These are phyloP conservation scores for Amanita fuliginea DNA, from an alignment of 768 basidiomycete genomes.

Conservation along the genomic window DNA sequence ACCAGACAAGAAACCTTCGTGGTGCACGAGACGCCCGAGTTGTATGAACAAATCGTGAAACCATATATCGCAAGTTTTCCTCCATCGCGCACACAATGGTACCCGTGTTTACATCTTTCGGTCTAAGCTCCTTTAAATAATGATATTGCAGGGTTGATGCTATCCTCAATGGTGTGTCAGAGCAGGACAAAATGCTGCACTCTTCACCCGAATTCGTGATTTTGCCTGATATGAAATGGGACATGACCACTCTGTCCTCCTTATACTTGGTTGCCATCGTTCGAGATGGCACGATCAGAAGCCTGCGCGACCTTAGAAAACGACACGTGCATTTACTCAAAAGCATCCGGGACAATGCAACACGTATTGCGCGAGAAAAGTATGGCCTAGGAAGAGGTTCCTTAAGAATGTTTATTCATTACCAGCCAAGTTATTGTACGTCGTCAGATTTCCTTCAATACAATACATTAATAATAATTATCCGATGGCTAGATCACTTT, in stretches of 20 bases:
- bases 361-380: constrained; percentile 37
- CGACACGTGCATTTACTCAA: constrained; percentile 58
- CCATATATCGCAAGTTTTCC: constrained; percentile 78
- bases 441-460: background rate
- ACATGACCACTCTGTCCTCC: constrained; percentile 57
- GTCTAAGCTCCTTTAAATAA: background rate
- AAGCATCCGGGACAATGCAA: constrained; percentile 48
- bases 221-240: constrained; percentile 97
- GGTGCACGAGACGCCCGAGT: constrained; percentile 72
- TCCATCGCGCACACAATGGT: constrained; percentile 75
- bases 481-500: constrained; percentile 60
- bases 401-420: constrained; percentile 80
- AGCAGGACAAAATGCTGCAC: constrained; percentile 62
- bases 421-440: constrained; percentile 93
- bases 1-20: constrained; percentile 60
- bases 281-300: constrained; percentile 47
- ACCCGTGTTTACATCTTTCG: constrained; percentile 4
- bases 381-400: constrained; percentile 58
- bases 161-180: constrained; percentile 67
- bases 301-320: constrained; percentile 64
- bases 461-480: background rate
- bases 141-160: constrained; percentile 61
- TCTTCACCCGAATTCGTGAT: constrained; percentile 61
- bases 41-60: constrained; percentile 61
- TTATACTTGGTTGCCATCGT: constrained; percentile 82